Evolutionary conservation across 129 eudicot species (phyloP), one percentile per base, ranked within the genome.

Genomic region (Helianthus tuberosus): DNA sequence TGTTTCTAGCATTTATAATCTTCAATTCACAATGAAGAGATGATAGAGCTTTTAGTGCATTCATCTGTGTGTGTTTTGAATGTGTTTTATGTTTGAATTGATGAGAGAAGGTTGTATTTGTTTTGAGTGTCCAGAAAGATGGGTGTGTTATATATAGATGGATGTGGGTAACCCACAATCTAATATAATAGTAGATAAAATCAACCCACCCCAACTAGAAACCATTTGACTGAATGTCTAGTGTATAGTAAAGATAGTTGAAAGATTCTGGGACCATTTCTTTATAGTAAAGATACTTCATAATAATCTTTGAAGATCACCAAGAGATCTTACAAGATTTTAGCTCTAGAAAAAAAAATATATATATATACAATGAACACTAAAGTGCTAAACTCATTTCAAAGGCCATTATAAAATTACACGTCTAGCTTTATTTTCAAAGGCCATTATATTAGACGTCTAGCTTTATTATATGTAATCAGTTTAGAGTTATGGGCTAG

Each of bases 1-100:
- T 67, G 74, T 91, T 84, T 82, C 82, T 88, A 5, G 97, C 97
- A 67, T 77, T 86, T 63, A 84, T 63, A 32, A 91, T 77, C 62
- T 63, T 82, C 15, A 91, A 11, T 54, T 88, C 88, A 74, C 86
- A 80, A 48, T 69, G 81, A 23, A 91, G 53, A 36, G 87, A 75
- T 39, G 85, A 65, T 11, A 15, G 68, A 55, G 16, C 52, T 57
- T 71, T 72, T 53, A 55, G 66, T 23, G 76, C 52, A 76, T 62
- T 81, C 92, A 84, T 87, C 39, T 61, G n/a, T 61, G 57, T 77
- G 8, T 46, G 41, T 25, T 43, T 68, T 10, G 3, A 63, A 51
- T 50, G 51, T 65, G 67, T 57, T n/a, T 43, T 14, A 27, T 8
- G 27, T 5, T 74, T 32, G 69, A 61, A 27, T 60, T 6, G 20